These are phyloP conservation scores for Pistacia atlantica DNA, from an alignment of 345 rosid species.

Conservation along the genomic window DNA sequence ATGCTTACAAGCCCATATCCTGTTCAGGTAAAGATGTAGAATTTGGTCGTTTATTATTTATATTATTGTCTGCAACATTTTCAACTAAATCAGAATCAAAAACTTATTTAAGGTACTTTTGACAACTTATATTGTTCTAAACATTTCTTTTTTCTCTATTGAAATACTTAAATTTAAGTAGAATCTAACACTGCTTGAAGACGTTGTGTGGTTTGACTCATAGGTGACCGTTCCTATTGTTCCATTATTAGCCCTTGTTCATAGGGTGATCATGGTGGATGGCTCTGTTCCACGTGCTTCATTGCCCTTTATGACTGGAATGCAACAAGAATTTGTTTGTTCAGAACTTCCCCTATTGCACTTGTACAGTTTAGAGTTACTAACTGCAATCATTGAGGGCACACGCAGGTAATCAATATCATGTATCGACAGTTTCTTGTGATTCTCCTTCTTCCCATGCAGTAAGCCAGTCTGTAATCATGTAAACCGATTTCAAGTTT, in stretches of 20 bases:
- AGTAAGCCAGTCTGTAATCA: neutral
- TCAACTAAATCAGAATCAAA: neutral
- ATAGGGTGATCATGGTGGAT: conserved; percentile 77
- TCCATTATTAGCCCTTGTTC: conserved; percentile 67
- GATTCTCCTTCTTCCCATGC: conserved; percentile 1
- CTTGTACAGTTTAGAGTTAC: conserved; percentile 60
- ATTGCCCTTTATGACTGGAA: conserved; percentile 53
- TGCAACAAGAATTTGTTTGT: conserved; percentile 78
- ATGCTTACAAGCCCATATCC: conserved; percentile 75
- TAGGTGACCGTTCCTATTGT: conserved; percentile 66
- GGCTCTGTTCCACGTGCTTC: conserved; percentile 62
- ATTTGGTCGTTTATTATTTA: neutral
- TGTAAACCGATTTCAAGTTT: neutral
- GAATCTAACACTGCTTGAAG: conserved; percentile 13
- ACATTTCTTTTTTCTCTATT: neutral
- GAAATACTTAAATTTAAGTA: neutral
- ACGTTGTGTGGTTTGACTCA: conserved; percentile 21
- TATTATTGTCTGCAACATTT: neutral
- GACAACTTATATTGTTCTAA: neutral
- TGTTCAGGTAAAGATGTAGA: conserved; percentile 54
- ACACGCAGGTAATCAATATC: conserved; percentile 56
- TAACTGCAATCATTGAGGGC: conserved; percentile 58
- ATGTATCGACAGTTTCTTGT: neutral
- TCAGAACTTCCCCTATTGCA: conserved; percentile 82
- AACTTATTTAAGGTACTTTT: neutral